Evolutionary conservation across 441 rosid genomes (phyloP), one percentile per base, ranked within the genome.

Genomic region (Dalechampia spathulata): DNA sequence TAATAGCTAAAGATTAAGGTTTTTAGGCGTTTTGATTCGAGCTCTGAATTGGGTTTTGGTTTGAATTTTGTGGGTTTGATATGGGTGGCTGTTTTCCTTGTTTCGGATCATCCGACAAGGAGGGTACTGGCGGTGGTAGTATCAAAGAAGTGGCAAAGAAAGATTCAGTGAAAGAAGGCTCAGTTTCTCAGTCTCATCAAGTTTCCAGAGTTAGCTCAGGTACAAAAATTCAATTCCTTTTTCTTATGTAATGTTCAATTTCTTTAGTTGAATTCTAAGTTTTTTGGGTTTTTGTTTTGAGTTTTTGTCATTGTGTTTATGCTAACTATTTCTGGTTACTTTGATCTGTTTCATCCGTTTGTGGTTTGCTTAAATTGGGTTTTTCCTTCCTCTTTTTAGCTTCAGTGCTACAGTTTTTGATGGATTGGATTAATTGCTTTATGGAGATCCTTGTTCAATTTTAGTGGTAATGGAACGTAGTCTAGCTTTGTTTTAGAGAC

Each of bases 81-180:
- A 92, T 92, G 99, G 96, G 88, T 78, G 88, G 86, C 80, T 92
- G 97, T 71, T 82, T 86, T 56, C 88, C 96, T 64, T 92, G 95
- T 79, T 92, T 86, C 72, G 88, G 88, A 78, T 92, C 99, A 80
- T 80, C 99, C 56, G 67, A 78, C 55, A 72, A 64, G 76, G 82
- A 83, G 70, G 91, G 78, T 43, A 68, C 65, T 55, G 63, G 64
- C 48, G 65, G 72, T 51, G 74, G 50, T 39, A 68, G 54, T 39
- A 66, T 83, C 9, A 82, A 92, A 75, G 97, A 83, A 74, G 77
- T 73, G 62, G 72, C 51, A 65, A 78, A 78, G 73, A 83, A 89
- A 71, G 85, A 74, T 77, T 81, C 87, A 26, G 77, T 77, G 64
- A 91, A 88, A 72, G 93, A 88, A 40, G 83, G 75, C 53, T 85